Evolutionary conservation across 352 stramenopile species (phyloP), one percentile per base, ranked within the genome.

Genomic region (Phytophthora cactorum): DNA sequence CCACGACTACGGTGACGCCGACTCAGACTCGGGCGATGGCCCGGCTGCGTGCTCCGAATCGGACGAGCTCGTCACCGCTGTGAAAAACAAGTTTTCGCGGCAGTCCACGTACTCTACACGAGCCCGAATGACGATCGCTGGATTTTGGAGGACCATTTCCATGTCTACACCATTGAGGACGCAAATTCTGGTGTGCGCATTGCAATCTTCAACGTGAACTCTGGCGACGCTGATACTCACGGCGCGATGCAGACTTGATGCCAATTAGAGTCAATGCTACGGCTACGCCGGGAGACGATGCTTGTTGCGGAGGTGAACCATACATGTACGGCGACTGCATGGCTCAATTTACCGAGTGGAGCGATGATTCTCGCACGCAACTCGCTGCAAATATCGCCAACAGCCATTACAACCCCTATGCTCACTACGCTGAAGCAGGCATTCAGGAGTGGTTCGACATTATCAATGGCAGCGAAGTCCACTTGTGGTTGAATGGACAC

Each of bases 171-270:
- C 0, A 65, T 84, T 50, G 66, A 78, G 58, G 75, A 82, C 45
- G 55, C 55, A 7, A 32, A 49, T 9, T 77, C 68, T 6, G 77
- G 69, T 4, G 65, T 87, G 27, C 82, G 58, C n/a, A 72, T 87
- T 52, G 79, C 86, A 43, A 73, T 86, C 45, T 87, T 86, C 57
- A 86, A 85, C 49, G 63, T 87, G 3, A 77, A 87, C 50, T 81
- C 77, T 36, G 83, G 83, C 47, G 69, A 83, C 36, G 79, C 77
- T 2, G 62, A 79, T 36, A 82, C 74, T 10, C 79, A 87, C 56
- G 79, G 77, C 3, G 74, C 74, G 2, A 49, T 64, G 44, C 62
- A 87, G 52, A 83, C 79, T 38, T 86, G 77, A 41, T 87, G 79
- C 22, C 22, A 22, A 22, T 22, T 22, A 22, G 22, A 22, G 22